Evolutionary conservation across 2,329 filamentous ascomycete species (phyloP).

Genomic region (Pseudodiploospora longispora): DNA sequence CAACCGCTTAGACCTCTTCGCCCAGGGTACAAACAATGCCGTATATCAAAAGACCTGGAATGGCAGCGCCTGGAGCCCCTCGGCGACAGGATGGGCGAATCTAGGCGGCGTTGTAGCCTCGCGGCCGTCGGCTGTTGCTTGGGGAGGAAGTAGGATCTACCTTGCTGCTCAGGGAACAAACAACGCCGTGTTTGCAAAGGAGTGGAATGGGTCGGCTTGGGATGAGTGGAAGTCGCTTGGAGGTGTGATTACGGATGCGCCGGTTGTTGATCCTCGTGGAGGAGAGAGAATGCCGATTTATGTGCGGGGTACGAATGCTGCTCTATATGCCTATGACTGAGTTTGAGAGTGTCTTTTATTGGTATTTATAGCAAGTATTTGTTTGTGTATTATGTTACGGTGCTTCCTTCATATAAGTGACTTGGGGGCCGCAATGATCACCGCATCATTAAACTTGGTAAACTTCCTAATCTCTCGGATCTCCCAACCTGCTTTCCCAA

Average conservation of each 20-base stretch:
- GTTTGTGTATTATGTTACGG: too few species aligned
- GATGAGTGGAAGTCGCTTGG: slow-evolving; percentile 5
- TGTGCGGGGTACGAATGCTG: slow-evolving; percentile 3
- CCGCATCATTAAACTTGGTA: slow-evolving; percentile 15
- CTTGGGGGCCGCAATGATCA: slow-evolving; percentile 10
- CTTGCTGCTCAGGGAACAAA: slow-evolving; percentile 3
- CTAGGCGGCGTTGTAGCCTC: slow-evolving; percentile 11
- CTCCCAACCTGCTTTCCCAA: slow-evolving; percentile 13
- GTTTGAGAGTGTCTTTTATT: background rate
- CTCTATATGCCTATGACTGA: slow-evolving; percentile 5
- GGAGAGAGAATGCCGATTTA: background rate
- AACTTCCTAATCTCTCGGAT: slow-evolving; percentile 15
- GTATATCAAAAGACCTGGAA: slow-evolving; percentile 6
- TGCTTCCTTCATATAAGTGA: too few species aligned
- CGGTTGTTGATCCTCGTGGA: slow-evolving; percentile 4
- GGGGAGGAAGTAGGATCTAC: background rate
- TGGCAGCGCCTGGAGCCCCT: slow-evolving; percentile 4
- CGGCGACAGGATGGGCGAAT: slow-evolving; percentile 11
- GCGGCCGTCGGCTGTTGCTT: slow-evolving; percentile 3
- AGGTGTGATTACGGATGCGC: slow-evolving; percentile 3
- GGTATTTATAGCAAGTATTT: too few species aligned
- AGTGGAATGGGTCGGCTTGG: slow-evolving; percentile 3
- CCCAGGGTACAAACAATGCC: slow-evolving; percentile 3
- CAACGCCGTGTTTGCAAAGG: slow-evolving; percentile 2
- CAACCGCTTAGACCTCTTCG: slow-evolving; percentile 10